Base-by-base conservation (phyloP, 495 filamentous ascomycete genomes). In the Talaromyces adpressus region DNA sequence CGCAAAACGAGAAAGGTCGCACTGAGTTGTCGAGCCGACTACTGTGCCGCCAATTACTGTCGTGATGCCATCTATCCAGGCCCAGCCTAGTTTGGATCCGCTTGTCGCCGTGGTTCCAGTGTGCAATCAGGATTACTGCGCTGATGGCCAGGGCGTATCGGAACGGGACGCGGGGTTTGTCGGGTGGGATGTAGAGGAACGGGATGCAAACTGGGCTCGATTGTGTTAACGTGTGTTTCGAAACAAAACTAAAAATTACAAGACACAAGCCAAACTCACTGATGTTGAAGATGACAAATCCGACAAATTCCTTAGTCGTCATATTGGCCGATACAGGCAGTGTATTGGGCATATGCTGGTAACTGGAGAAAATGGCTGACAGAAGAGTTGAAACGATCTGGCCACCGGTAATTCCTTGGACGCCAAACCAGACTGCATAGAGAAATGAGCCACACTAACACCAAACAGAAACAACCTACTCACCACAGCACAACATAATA, bases 1-100 rank as follows among this genome's bases (percentile, higher is more conserved):
- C 25, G 72, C 71, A 62, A 70, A 74, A n/a, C 72, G 62, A 18
- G 67, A 64, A 64, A 25, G 73, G 59, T 74, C 72, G 22, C 64
- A 62, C 56, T 73, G 71, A 27, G 66, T 69, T 18, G 63, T 63
- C n/a, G 65, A 61, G 27, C 71, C 71, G 6, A 65, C 67, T n/a
- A 63, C 69, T 58, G 63, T 68, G 20, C 60, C 66, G 6, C 72
- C 69, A 51, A 71, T 63, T 49, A 73, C 57, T n/a, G 63, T 65
- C 8, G 62, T 65, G 59, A 74, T 65, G 14, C 71, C 68, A 23
- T 72, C 62, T 3, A 74, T 61, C 32, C 68, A 68, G 16, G 62
- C 57, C 66, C 70, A 74, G 29, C 64, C 65, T 49, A 70, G 53
- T 25, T 60, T 51, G 20, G 36, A 36, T 25, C 59, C 36, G 6